Percentiles rank a stretch among this genome's conserved stretches.
These are phyloP conservation scores for Smallanthus sonchifolius DNA, from an alignment of 129 eudicot species.

Conservation along the genomic window DNA sequence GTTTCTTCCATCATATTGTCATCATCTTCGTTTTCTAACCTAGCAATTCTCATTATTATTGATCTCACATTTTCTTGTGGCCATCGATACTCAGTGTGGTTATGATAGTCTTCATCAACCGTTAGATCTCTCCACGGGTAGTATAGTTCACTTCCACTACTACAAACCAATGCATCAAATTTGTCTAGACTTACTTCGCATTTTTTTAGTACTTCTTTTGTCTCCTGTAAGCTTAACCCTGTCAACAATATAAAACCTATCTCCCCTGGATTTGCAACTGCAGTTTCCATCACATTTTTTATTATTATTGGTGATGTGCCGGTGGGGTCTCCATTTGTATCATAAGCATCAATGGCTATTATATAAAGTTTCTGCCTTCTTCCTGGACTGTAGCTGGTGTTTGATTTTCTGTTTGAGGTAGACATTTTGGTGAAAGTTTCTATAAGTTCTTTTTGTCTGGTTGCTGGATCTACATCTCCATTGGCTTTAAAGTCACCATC, in stretches of 20 bases:
- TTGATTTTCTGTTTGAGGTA: slow-evolving; percentile 32
- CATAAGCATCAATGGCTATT: slow-evolving; percentile 59
- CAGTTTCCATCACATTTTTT: slow-evolving; percentile 51
- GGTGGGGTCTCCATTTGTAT: slow-evolving; percentile 39
- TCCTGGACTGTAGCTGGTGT: slow-evolving; percentile 61
- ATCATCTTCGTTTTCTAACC: slow-evolving; percentile 37
- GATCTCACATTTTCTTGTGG: slow-evolving; percentile 65
- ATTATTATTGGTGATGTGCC: slow-evolving; percentile 37
- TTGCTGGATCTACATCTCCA: slow-evolving; percentile 51
- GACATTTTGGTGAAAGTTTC: slow-evolving; percentile 56
- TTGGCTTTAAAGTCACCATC: slow-evolving; percentile 59
- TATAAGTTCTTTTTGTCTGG: slow-evolving; percentile 50
- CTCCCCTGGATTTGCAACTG: slow-evolving; percentile 38
- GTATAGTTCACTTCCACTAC: slow-evolving; percentile 78
- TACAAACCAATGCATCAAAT: slow-evolving; percentile 70
- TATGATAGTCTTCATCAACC: slow-evolving; percentile 55
- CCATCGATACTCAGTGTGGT: slow-evolving; percentile 72
- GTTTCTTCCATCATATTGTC: slow-evolving; percentile 41
- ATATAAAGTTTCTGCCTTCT: slow-evolving; percentile 56
- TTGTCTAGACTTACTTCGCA: slow-evolving; percentile 39
- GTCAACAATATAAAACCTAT: slow-evolving; percentile 63
- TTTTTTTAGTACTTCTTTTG: slow-evolving; percentile 34
- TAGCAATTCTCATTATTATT: slow-evolving; percentile 50
- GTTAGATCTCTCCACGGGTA: slow-evolving; percentile 56
- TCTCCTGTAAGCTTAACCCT: slow-evolving; percentile 52